These are phyloP conservation scores for Cladosporium cucumerinum DNA, from an alignment of 2,329 filamentous ascomycete species.

Conservation along the genomic window DNA sequence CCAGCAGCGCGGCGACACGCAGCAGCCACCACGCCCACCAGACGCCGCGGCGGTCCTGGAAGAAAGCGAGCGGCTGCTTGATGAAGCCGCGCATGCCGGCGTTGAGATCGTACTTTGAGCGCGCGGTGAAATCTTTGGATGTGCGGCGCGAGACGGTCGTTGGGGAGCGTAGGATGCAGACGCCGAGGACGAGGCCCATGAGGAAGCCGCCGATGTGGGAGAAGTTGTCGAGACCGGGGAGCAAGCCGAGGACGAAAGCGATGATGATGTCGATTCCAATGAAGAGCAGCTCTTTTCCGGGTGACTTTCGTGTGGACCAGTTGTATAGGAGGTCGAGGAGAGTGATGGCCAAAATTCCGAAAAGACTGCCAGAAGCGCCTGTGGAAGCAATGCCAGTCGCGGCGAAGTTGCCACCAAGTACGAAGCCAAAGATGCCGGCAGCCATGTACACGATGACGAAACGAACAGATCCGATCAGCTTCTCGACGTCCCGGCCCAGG, in stretches of 20 bases:
- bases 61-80: conserved; percentile 64
- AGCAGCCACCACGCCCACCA: conserved; percentile 99
- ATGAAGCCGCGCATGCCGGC: conserved; percentile 42
- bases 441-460: conserved; percentile 88
- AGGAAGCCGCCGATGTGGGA: conserved; percentile 94
- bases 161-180: conserved; percentile 86
- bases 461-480: conserved; percentile 79
- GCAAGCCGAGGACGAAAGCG: conserved; percentile 84
- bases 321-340: conserved; percentile 90
- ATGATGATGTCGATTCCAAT: conserved; percentile 82
- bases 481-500: conserved; percentile 88
- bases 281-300: conserved; percentile 81
- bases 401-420: conserved; percentile 91
- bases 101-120: conserved; percentile 20
- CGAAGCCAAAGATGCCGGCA: conserved; percentile 91
- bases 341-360: conserved; percentile 84
- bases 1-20: conserved; percentile 70
- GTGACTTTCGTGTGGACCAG: conserved; percentile 75
- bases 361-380: conserved; percentile 85
- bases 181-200: conserved; percentile 82
- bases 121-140: conserved; percentile 21
- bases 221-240: conserved; percentile 95
- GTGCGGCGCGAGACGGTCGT: conserved; percentile 49
- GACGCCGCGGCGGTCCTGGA: conserved; percentile 84
- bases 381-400: conserved; percentile 74